phyloP scores from a whole-genome alignment of 192 early-diverging fungal genomes.

The Mortierella hygrophila region DNA sequence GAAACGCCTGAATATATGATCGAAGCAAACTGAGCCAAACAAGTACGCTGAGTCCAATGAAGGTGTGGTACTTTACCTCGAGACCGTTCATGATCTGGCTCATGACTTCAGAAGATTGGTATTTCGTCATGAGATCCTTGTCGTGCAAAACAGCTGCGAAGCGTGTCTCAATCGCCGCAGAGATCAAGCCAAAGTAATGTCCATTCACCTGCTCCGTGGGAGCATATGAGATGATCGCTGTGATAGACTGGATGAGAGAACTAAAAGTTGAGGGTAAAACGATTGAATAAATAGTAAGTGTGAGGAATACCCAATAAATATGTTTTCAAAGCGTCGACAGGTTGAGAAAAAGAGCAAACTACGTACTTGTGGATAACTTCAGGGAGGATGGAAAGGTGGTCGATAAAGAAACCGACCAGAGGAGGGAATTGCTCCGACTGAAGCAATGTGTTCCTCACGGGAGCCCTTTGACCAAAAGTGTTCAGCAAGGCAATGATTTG shows the following conservation, averaged over 20 bases:
- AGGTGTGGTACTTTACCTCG: conserved; percentile 59
- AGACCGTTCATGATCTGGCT: conserved; percentile 73
- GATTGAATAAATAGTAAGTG: neutral
- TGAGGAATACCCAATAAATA: neutral
- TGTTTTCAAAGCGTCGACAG: neutral
- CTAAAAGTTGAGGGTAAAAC: conserved; percentile 36
- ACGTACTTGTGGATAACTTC: conserved; percentile 71
- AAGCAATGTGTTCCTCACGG: conserved; percentile 62
- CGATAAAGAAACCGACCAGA: conserved; percentile 71
- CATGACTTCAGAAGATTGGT: conserved; percentile 67
- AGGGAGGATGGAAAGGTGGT: conserved; percentile 69
- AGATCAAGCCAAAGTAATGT: conserved; percentile 72
- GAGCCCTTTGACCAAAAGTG: conserved; percentile 54
- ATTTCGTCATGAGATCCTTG: conserved; percentile 68
- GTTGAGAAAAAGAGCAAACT: neutral
- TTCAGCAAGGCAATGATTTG: conserved; percentile 65
- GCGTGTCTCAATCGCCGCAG: conserved; percentile 70
- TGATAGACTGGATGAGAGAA: conserved; percentile 73
- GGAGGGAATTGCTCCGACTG: conserved; percentile 68
- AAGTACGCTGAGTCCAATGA: neutral
- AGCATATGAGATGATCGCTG: conserved; percentile 69
- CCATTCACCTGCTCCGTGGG: conserved; percentile 59
- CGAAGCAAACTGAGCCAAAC: neutral
- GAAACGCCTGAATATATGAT: neutral
- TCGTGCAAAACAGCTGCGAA: conserved; percentile 66